These are phyloP conservation scores for Aspergillus uvarum DNA, from an alignment of 2,329 filamentous ascomycete species.

Conservation along the genomic window DNA sequence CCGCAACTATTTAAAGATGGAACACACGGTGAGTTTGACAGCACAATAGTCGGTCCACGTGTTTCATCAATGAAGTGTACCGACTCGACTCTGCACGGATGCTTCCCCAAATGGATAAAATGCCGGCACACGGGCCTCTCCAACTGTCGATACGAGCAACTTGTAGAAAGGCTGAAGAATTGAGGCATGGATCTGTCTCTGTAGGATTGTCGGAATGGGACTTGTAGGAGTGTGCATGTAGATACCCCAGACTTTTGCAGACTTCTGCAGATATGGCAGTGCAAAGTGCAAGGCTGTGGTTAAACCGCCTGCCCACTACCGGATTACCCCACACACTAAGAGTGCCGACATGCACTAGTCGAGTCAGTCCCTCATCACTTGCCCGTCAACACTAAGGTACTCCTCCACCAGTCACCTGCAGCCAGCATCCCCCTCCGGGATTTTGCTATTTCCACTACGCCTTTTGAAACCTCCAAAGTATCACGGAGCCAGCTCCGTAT, in stretches of 20 bases:
- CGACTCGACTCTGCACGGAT: neutral
- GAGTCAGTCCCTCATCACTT: neutral
- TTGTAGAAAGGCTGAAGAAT: too few species aligned
- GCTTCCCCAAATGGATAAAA: neutral
- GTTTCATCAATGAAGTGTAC: neutral
- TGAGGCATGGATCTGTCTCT: too few species aligned
- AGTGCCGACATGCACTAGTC: neutral
- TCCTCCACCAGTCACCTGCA: neutral
- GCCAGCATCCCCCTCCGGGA: neutral
- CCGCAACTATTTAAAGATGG: neutral
- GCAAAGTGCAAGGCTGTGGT: neutral
- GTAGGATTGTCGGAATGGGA: too few species aligned
- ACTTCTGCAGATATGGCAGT: too few species aligned
- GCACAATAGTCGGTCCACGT: neutral
- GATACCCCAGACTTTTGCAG: too few species aligned
- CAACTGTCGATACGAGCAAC: too few species aligned
- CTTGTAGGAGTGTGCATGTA: too few species aligned
- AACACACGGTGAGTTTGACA: neutral
- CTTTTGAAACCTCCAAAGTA: constrained; percentile 1
- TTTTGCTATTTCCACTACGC: constrained; percentile 2
- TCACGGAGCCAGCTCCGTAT: constrained; percentile 1
- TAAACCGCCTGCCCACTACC: neutral
- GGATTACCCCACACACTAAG: neutral
- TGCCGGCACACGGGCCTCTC: neutral
- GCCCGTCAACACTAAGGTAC: neutral